phyloP scores from a whole-genome alignment of 768 basidiomycete genomes.

The Strobilomyces confusus region DNA sequence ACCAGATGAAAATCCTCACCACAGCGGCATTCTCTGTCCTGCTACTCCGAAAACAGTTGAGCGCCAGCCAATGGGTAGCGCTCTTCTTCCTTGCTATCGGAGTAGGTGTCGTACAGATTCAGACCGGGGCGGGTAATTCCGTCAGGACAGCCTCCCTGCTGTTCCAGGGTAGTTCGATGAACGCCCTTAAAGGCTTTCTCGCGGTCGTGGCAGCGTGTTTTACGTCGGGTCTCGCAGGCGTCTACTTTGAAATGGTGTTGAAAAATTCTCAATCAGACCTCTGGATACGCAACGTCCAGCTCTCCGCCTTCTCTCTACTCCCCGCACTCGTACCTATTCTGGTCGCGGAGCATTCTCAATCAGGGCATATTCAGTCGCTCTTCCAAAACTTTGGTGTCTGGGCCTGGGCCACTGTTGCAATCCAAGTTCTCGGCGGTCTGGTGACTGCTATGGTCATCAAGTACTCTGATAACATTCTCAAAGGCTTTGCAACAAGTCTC shows the following conservation, averaged over 20 bases:
- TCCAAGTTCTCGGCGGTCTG: conserved; percentile 89
- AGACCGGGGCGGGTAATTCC: conserved; percentile 37
- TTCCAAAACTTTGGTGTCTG: conserved; percentile 86
- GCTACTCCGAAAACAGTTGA: conserved; percentile 72
- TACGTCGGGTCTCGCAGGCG: conserved; percentile 93
- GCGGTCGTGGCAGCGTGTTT: conserved; percentile 91
- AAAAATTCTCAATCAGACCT: conserved; percentile 87
- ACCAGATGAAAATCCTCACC: conserved; percentile 97
- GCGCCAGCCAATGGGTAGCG: conserved; percentile 76
- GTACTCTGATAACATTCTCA: conserved; percentile 87
- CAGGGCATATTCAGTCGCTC: conserved; percentile 45
- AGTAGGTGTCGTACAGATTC: conserved; percentile 86
- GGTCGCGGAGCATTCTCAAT: conserved; percentile 42
- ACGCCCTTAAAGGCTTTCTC: conserved; percentile 78
- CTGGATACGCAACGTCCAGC: conserved; percentile 96
- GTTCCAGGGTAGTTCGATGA: conserved; percentile 57
- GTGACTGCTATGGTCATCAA: conserved; percentile 94
- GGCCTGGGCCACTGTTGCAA: conserved; percentile 87
- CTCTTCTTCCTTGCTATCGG: conserved; percentile 83
- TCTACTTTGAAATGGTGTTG: conserved; percentile 97
- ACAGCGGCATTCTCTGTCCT: conserved; percentile 87
- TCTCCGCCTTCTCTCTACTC: conserved; percentile 89
- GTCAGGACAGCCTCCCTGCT: conserved; percentile 28
- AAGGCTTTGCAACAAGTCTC: conserved; percentile 93
- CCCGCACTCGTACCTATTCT: conserved; percentile 82